phyloP scores from a whole-genome alignment of 306 rosid species.

The Senna siamea region DNA sequence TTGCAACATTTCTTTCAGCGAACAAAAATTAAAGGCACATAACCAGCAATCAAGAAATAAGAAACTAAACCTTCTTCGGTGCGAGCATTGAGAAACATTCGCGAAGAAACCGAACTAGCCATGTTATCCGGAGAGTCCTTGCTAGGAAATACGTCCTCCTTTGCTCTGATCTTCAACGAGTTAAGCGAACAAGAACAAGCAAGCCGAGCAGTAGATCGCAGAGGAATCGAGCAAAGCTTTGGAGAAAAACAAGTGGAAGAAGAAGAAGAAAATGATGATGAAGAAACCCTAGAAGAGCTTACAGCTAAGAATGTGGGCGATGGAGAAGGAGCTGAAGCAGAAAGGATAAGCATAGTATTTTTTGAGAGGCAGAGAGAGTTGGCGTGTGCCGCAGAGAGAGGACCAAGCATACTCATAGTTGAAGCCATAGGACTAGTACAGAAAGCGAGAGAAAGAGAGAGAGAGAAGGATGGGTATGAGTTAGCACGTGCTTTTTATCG shows the following conservation, averaged over 20 bases:
- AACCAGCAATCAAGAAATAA: background rate
- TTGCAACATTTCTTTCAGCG: background rate
- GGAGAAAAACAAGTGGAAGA: constrained; percentile 16
- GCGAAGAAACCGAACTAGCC: constrained; percentile 44
- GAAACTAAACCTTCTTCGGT: constrained; percentile 46
- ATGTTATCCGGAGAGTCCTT: constrained; percentile 21
- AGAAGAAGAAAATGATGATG: background rate
- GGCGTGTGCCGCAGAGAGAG: constrained; percentile 29
- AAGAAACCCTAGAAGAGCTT: constrained; percentile 37
- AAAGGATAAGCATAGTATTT: constrained; percentile 36
- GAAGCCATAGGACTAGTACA: background rate
- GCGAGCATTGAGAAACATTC: constrained; percentile 50
- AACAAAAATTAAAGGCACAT: background rate
- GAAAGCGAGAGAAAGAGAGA: background rate
- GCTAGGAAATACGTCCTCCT: constrained; percentile 20
- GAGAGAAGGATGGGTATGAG: background rate
- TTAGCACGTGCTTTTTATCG: constrained; percentile 34
- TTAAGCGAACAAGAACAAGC: constrained; percentile 17
- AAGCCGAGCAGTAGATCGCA: constrained; percentile 31
- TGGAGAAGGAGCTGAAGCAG: constrained; percentile 36
- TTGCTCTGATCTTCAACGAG: constrained; percentile 33
- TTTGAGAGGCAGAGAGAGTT: background rate
- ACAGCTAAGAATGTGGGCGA: constrained; percentile 43
- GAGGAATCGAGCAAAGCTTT: background rate
- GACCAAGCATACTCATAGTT: constrained; percentile 30